Base-by-base conservation (phyloP, 2,329 filamentous ascomycete genomes). In the Penicillium sp. region DNA sequence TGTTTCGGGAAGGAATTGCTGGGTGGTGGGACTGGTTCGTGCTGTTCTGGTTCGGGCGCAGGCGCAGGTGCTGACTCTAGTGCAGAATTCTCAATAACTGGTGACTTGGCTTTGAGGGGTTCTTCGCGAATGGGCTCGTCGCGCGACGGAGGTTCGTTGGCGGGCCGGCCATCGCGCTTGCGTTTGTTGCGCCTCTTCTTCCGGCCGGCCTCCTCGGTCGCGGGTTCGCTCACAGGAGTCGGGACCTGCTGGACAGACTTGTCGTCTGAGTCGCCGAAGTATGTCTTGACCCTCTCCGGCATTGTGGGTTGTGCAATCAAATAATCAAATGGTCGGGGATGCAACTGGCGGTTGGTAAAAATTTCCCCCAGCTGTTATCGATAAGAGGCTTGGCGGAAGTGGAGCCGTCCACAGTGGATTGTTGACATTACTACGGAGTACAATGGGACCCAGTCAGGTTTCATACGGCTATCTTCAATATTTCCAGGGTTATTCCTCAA, bases 231-330 rank as follows among this genome's bases (percentile, higher is more conserved):
- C 3, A 36, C 36, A 21, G 51, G 40, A 10, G 60, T 62, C 5
- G 53, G 37, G 20, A 47, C 33, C 33, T 54, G 50, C n/a, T 60
- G 55, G 2, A 36, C 34, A 12, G 52, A 29, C 44, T 63, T 61
- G 15, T 69, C 65, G 36, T 71, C 69, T 15, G 61, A 62, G 47
- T 67, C 68, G 20, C 61, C 65, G 54, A 77, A 77, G 27, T 67
- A 66, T 12, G 64, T 72, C 51, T 69, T 69, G 9, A 75, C 67
- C 56, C 70, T 68, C 62, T 76, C 73, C 23, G 74, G 73, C 75
- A 78, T 78, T 24, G 40, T 68, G 60, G 42, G 41, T 54, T n/a
- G 47, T 24, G 23, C 49, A 42, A 40, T 37, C 29, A 37, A 39
- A 42, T 23, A 17, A 33, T 17, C n/a, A n/a, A n/a, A n/a, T 36